Conservation (phyloP, 2,329 filamentous ascomycete species). For the Tolypocladium tundrense region DNA sequence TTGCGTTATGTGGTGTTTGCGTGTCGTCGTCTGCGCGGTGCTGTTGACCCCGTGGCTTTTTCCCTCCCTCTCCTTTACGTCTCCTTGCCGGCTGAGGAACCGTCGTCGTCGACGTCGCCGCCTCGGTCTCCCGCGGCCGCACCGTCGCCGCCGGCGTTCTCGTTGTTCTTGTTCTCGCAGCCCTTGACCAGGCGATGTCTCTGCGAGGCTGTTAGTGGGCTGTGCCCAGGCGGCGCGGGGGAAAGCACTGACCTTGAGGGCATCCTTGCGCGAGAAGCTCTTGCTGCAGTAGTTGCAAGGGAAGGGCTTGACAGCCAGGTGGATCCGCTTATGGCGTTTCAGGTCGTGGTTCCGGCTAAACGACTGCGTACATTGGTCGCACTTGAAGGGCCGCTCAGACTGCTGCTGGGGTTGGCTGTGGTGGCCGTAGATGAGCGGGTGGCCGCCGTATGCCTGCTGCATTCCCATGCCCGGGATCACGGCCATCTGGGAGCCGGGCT, state of each 20-base stretch:
- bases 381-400: conserved; percentile 86
- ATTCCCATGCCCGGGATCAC: conserved; percentile 53
- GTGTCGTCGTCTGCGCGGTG: neutral
- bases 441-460: conserved; percentile 43
- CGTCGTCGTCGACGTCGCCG: conserved; percentile 5
- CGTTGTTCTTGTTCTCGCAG: conserved; percentile 32
- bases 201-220: conserved; percentile 23
- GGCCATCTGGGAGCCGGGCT: conserved; percentile 61
- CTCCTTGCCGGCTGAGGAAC: conserved; percentile 3
- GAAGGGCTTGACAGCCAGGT: conserved; percentile 90
- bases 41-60: neutral
- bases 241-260: conserved; percentile 66
- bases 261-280: conserved; percentile 94
- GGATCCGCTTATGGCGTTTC: conserved; percentile 92
- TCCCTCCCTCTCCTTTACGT: neutral
- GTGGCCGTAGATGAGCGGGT: conserved; percentile 51
- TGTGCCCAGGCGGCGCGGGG: neutral
- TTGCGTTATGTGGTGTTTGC: neutral
- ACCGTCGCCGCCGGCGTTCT: conserved; percentile 12
- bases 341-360: conserved; percentile 96
- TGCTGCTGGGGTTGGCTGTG: conserved; percentile 36
- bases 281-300: conserved; percentile 88
- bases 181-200: conserved; percentile 56
- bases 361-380: conserved; percentile 81
- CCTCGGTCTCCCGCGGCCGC: conserved; percentile 2